Base-by-base conservation (phyloP, 1,139 yeast species). In the Kurtzmaniella quercitrusa region DNA sequence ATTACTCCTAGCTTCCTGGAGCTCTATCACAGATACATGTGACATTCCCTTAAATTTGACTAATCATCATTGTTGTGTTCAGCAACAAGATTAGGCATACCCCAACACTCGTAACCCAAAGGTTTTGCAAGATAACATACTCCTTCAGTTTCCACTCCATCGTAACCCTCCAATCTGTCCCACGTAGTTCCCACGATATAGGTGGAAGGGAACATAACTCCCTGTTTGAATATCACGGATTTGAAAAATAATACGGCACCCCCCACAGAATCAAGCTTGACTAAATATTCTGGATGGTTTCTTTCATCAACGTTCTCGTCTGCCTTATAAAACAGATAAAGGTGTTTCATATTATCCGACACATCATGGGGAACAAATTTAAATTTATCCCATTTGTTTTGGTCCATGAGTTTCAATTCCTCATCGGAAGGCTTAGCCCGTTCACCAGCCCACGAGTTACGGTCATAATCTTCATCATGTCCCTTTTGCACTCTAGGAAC, bases 81-180 rank as follows among this genome's bases (percentile, higher is more conserved):
- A 4, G 68, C 75, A 3, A 68, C 55, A 42, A 65, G 47, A 45
- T 69, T 68, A 9, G 74, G 74, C 65, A 66, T 62, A 4, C 67
- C 75, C 60, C 63, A 71, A 49, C 80, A 76, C 34, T 52, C 51
- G 51, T 71, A 75, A 1, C 77, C 78, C 30, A 72, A 53, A 0
- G 65, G 52, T 42, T 63, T 67, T 1, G 80, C 80, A 28, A 62
- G 52, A 48, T 74, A 76, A 48, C 81, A 76, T 12, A 76, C 41
- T 0, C 80, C 80, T 53, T 75, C 80, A 2, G 78, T 73, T 49
- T 74, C 80, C 36, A 76, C 68, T 18, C 80, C 81, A 53, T 76
- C 80, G 49, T 66, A 74, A 2, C 80, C 80, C 49, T 74, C 79
- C 3, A 48, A 41, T 42, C 76, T 57, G 2, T 64, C 65, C 80